phyloP scores from a whole-genome alignment of 805 yeast genomes.

The Saccharomycopsis sp. region DNA sequence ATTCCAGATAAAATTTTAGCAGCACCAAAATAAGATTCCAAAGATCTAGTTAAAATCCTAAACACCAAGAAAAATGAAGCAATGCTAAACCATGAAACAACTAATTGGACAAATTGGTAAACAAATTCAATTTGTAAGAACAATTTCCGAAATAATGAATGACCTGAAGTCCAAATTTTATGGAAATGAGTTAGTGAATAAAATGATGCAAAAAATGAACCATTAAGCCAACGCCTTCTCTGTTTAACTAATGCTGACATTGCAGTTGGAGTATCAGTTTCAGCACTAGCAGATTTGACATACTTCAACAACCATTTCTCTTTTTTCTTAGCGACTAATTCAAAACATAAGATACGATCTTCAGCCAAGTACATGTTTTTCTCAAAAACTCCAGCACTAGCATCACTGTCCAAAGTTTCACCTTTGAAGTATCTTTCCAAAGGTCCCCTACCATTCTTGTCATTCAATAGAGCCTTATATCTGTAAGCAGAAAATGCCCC shows the following conservation, averaged over 20 bases:
- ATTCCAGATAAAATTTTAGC: conserved; percentile 75
- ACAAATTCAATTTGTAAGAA: conserved; percentile 70
- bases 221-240: conserved; percentile 95
- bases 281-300: conserved; percentile 83
- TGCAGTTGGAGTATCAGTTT: conserved; percentile 90
- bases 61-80: conserved; percentile 89
- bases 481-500: conserved; percentile 97
- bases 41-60: conserved; percentile 73
- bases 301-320: conserved; percentile 75
- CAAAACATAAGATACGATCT: conserved; percentile 92
- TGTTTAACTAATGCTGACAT: conserved; percentile 84
- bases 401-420: conserved; percentile 64
- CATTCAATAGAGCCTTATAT: conserved; percentile 65
- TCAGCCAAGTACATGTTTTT: conserved; percentile 97
- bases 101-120: conserved; percentile 65
- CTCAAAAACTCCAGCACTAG: conserved; percentile 75
- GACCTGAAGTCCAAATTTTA: conserved; percentile 74
- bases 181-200: conserved; percentile 77
- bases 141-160: conserved; percentile 55
- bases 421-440: conserved; percentile 88
- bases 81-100: conserved; percentile 88
- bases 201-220: conserved; percentile 90
- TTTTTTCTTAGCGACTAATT: conserved; percentile 76
- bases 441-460: conserved; percentile 72
- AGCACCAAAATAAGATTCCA: conserved; percentile 64